Evolutionary conservation across 441 rosid species (phyloP), one percentile per base, ranked within the genome.

Genomic region (Bocquillonia castaneifolia): DNA sequence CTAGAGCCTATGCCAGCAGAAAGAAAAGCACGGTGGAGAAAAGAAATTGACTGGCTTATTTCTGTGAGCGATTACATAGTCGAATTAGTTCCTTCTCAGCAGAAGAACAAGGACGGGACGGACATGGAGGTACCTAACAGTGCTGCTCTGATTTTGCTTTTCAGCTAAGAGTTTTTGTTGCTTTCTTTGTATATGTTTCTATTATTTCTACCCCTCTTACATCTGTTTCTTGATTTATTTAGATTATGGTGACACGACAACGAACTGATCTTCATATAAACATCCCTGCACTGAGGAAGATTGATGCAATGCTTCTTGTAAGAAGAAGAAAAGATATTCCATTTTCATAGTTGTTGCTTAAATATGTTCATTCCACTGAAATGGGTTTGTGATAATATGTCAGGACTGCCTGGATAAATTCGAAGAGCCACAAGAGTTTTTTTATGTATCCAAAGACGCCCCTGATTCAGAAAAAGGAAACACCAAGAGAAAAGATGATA

Each of bases 1-100:
- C 77, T 95, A 20, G 96, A 92, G 83, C 96, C 99, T 0, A 90
- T 92, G 88, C 66, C 93, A 17, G 72, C 82, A 0, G 97, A 89
- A 28, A 84, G 81, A 66, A 89, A 78, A 81, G 82, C 79, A 5
- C 85, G 89, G 70, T 95, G 99, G 99, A 89, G 81, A 75, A 89
- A 72, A 78, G 99, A 92, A 72, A 80, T 88, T 0, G 89, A 85
- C 59, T 92, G 89, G 96, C 85, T 95, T 55, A 82, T 95, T 60
- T 86, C 88, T n/a, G 99, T 89, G 29, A 80, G 93, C 34, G 96
- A 95, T 79, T 76, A 88, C 74, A 74, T 95, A 50, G 98, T 95
- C 52, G 97, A 95, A 77, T 78, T 95, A 57, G 95, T 86, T 74
- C 84, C 99, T 51, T 79, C 88, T 44, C 88, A 86, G 61, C 98